Conservation (phyloP, 2,329 filamentous ascomycete genomes). For the Chrysoporthe puriensis region DNA sequence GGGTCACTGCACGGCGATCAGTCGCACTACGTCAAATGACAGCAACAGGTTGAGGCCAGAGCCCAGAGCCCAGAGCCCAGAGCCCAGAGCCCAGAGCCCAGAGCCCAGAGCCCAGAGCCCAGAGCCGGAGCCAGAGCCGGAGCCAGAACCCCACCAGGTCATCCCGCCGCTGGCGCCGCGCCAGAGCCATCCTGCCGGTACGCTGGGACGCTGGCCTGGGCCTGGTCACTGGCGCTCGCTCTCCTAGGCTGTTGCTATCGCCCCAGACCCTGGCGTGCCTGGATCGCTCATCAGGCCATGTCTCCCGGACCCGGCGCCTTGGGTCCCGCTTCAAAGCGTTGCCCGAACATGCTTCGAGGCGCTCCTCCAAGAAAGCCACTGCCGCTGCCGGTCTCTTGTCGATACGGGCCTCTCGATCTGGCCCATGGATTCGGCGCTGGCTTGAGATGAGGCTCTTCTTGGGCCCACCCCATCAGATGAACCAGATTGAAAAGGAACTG, state of each 20-base stretch:
- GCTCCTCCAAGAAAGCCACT: conserved; percentile 11
- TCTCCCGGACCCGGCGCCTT: background rate
- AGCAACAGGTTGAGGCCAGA: background rate
- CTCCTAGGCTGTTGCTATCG: background rate
- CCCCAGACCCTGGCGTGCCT: background rate
- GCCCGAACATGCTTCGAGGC: background rate
- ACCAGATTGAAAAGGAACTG: background rate
- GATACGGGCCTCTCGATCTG: background rate
- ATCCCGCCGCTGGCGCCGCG: conserved; percentile 14
- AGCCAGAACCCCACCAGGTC: conserved; percentile 1
- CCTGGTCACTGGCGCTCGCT: conserved; percentile 3
- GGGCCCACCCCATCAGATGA: background rate
- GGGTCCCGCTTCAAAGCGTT: background rate
- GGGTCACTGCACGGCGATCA: background rate
- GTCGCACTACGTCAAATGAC: conserved; percentile 15
- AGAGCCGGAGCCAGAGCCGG: background rate
- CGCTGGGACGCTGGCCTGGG: conserved; percentile 5
- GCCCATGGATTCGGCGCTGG: background rate
- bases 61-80: background rate
- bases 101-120: background rate
- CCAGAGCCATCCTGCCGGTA: conserved; percentile 15
- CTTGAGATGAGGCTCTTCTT: conserved; percentile 3
- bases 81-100: too few relatives aligned
- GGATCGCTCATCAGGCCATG: background rate
- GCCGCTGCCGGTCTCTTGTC: conserved; percentile 16